Evolutionary conservation across 495 filamentous ascomycete species (phyloP), one percentile per base, ranked within the genome.

Genomic region (Immersiella caudata): DNA sequence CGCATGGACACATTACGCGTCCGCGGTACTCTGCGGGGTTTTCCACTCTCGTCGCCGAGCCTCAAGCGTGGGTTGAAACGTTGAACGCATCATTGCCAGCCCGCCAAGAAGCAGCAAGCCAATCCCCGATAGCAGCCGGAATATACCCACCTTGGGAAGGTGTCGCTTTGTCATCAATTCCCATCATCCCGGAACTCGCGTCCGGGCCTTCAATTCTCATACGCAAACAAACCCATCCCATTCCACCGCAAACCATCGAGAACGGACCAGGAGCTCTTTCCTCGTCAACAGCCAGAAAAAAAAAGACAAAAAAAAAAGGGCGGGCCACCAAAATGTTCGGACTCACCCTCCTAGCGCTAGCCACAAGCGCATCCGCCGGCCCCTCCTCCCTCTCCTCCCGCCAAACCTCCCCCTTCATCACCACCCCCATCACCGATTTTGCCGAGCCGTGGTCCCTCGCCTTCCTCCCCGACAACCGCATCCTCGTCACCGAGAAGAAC

Each of bases 401-500:
- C 70, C 76, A 78, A 68, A 66, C 58, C n/a, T 25, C 72, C 51
- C 72, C 76, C 29, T 78, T 70, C 25, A 73, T 49, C 63, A 73
- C 76, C 27, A 75, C 74, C 52, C 68, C 67, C 67, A 76, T 78
- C 65, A 78, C 72, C 67, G 35, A 35, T 67, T 69, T 70, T 67
- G 36, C 70, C 70, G 74, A 76, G 64, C 76, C 76, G 26, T 78
- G 76, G 76, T 71, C 76, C 62, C 55, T 78, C 62, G 76, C 76
- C 64, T 78, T 78, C 71, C 70, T 78, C 61, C 76, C 76, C 50
- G 76, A 78, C 65, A 70, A 75, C 65, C 74, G 74, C 60, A 59
- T 78, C 71, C 72, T 78, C 71, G 72, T 78, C 60, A 78, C 70
- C 67, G 76, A 78, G 68, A 72, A 70, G 67, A 70, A 72, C 60